Evolutionary conservation across 164 flowering plant genomes (phyloP), one percentile per base, ranked within the genome.

Genomic region (Nelumbo lutea): DNA sequence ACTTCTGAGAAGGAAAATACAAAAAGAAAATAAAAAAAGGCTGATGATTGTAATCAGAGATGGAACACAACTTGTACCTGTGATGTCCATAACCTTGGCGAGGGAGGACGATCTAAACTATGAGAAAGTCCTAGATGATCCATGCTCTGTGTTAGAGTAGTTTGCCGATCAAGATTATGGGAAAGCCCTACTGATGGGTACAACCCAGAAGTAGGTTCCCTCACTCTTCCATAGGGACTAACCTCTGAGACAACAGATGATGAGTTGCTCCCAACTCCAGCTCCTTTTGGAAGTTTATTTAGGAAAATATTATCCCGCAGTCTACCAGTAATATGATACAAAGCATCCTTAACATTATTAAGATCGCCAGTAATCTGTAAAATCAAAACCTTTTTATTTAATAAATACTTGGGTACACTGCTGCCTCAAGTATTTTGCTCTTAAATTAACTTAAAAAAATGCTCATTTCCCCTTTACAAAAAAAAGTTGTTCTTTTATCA

Each of bases 331-430:
- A 88, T 79, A 68, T 76, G 81, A 78, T 80, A 80, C 69, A 94
- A 62, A 59, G 96, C 98, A 77, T 88, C 86, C 79, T 79, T 86
- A 59, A 91, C 93, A 65, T 80, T 87, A 59, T 74, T 75, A 68
- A 83, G 77, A 66, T 88, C 90, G 2, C 98, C 98, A 59, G 78
- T 78, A 50, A 94, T 86, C 98, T 94, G 83, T 64, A 60, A 53
- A 78, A 73, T 5, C 6, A 46, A 67, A 50, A 68, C 47, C 7
- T 42, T 47, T 57, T 42, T 55, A 52, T 68, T 58, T 8, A 73
- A 50, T 15, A 60, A 27, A 58, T 38, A 65, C 51, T 15, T n/a
- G 15, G 27, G 14, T 9, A 44, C n/a, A 11, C 59, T 45, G 41
- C 51, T 38, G 15, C 51, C n/a, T 38, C 43, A 9, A 15, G 44